Base-by-base conservation (phyloP, 2,329 filamentous ascomycete species). In the Hirsutella minnesotensis region DNA sequence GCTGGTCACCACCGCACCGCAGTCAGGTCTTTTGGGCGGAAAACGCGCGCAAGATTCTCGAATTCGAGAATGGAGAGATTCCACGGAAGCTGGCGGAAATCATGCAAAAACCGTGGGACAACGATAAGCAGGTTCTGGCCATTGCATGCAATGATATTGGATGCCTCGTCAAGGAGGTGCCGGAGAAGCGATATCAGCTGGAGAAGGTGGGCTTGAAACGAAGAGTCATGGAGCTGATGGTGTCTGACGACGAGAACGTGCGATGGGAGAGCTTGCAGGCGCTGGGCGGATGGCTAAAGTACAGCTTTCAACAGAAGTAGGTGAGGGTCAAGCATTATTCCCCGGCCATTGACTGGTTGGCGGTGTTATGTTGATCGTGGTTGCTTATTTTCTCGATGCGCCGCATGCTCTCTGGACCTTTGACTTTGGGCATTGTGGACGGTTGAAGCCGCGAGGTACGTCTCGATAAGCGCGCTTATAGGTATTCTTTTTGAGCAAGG, bases 101-200 rank as follows among this genome's bases (percentile, higher is more conserved):
- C 48, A 73, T 95, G 66, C 72, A 63, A 53, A 72, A 77, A 59
- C 78, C 60, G 67, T 94, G 75, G 78, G 75, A 70, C 75, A 86
- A 81, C 46, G 86, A 92, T 55, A 87, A 85, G 59, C 85, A 92
- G 56, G 89, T 95, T 19, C 69, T 95, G 49, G 89, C 89, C 2
- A 90, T 95, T 64, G 89, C 84, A 18, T 94, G 88, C 66, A 95
- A 94, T 59, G 89, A 95, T 57, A 77, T 95, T 18, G 88, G 86
- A n/a, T 81, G 73, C 48, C 66, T 95, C 47, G 88, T 95, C 39
- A 89, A 86, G 63, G 86, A 94, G 62, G 84, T 90, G 43, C 88
- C 89, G 0, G 88, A 94, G 67, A 85, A 82, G 67, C 72, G 89
- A 56, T 69, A 73, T 45, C 77, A 83, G 59, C 71, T 95, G 53